phyloP scores from a whole-genome alignment of 73 alveolate species.

The Blepharisma japonicum region DNA sequence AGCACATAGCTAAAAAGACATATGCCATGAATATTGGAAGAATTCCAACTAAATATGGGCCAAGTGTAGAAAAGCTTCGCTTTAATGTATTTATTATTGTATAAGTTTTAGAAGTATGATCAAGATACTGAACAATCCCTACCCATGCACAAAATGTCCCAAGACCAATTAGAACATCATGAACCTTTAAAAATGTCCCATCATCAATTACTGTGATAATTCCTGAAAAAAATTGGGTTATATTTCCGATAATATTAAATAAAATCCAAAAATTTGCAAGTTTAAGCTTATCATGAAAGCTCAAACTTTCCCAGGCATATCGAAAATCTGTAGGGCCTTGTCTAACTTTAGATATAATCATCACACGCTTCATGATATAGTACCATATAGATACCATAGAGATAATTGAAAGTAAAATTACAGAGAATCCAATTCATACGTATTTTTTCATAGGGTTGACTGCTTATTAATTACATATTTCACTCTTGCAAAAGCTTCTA shows the following conservation, averaged over 20 bases:
- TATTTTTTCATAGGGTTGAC: not conserved
- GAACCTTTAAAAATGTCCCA: not conserved
- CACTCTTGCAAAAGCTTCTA: not conserved
- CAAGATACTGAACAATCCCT: not conserved
- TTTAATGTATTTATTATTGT: not conserved
- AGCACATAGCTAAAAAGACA: slow-evolving; percentile 13
- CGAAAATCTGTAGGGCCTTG: not conserved
- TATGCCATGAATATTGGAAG: slow-evolving; percentile 10
- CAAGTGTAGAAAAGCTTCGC: not conserved
- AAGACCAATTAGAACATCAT: not conserved
- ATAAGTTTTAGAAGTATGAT: not conserved
- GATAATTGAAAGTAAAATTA: not conserved
- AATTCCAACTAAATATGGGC: slow-evolving; percentile 6
- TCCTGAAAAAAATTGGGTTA: not conserved
- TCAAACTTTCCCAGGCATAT: slow-evolving; percentile 4
- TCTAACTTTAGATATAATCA: not conserved
- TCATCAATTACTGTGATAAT: not conserved
- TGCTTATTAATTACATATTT: not conserved
- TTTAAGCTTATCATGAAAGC: not conserved
- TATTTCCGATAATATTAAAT: not conserved
- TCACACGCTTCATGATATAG: not conserved
- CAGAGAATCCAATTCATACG: not conserved
- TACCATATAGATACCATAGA: not conserved
- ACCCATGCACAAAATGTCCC: slow-evolving; percentile 10
- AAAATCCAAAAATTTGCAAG: not conserved